Percentiles rank a stretch among this genome's conserved stretches.
Evolutionary conservation across 495 filamentous ascomycete genomes (phyloP).

Genomic region (Ramalina intermedia): DNA sequence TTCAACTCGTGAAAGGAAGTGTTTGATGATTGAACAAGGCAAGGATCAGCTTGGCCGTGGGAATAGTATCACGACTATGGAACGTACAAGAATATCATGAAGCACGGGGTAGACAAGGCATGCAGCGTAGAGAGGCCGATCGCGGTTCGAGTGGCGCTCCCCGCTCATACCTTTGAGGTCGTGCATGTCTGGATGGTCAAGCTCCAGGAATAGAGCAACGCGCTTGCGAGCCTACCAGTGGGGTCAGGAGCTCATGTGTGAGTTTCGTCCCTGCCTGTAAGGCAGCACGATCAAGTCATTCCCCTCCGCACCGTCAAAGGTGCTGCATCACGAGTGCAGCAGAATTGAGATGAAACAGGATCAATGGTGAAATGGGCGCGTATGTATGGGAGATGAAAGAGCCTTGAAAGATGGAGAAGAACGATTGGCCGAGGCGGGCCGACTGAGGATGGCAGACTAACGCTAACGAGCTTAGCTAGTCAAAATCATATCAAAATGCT

Average conservation of each 20-base stretch:
- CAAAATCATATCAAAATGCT: not conserved
- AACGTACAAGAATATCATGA: not conserved
- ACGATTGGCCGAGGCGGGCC: conserved; percentile 11
- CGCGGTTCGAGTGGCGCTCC: too few species aligned
- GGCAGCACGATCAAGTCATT: not conserved
- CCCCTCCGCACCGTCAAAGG: not conserved
- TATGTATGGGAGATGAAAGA: conserved; percentile 2
- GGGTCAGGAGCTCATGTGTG: not conserved
- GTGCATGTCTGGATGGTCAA: not conserved
- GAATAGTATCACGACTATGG: not conserved
- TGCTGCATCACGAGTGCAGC: not conserved
- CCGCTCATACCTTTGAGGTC: too few species aligned
- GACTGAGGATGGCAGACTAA: not conserved
- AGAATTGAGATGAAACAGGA: conserved; percentile 7
- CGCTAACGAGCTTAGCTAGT: not conserved
- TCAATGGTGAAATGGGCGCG: not conserved
- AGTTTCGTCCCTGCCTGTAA: not conserved
- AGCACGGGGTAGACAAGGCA: not conserved
- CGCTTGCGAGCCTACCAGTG: not conserved
- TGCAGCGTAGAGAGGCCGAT: not conserved
- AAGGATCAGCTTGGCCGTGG: not conserved
- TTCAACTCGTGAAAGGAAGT: not conserved
- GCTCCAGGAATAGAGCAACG: conserved; percentile 5
- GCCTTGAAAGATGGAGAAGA: not conserved
- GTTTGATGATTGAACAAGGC: not conserved